These are phyloP conservation scores for Fusarium nurragi DNA, from an alignment of 2,329 filamentous ascomycete species.

Conservation along the genomic window DNA sequence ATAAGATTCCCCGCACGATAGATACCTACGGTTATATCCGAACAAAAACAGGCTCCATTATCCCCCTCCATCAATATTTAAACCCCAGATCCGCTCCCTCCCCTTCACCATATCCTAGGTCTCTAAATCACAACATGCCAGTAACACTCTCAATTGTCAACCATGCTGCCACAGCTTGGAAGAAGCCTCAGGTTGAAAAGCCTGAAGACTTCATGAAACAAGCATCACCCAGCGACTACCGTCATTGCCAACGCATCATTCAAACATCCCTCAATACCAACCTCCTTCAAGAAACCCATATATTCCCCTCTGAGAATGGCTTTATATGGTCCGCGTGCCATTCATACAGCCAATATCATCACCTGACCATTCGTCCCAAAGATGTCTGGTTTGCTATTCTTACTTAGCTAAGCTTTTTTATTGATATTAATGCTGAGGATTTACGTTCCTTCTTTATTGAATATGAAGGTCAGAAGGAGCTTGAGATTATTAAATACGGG, in stretches of 20 bases:
- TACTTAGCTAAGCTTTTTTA: slow-evolving; percentile 56
- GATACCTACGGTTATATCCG: neutral
- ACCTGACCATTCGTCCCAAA: slow-evolving; percentile 60
- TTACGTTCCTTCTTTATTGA: neutral
- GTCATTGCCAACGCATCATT: neutral
- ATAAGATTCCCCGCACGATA: neutral
- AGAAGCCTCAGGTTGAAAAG: neutral
- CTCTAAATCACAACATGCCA: neutral
- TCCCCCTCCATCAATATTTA: neutral
- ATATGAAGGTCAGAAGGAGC: slow-evolving; percentile 5
- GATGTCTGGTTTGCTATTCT: slow-evolving; percentile 65
- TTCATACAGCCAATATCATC: slow-evolving; percentile 56
- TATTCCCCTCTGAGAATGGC: slow-evolving; percentile 38
- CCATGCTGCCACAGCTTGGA: neutral
- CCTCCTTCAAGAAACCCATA: neutral
- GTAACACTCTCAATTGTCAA: neutral
- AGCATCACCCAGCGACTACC: neutral
- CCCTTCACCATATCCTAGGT: neutral
- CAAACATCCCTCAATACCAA: neutral
- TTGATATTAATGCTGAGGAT: slow-evolving; percentile 55
- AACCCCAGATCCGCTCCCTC: neutral
- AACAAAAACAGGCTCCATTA: neutral
- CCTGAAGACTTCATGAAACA: neutral
- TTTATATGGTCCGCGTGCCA: slow-evolving; percentile 50
- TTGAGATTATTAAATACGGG: neutral